These are phyloP conservation scores for Suillus bovinus DNA, from an alignment of 768 basidiomycete species.

Conservation along the genomic window DNA sequence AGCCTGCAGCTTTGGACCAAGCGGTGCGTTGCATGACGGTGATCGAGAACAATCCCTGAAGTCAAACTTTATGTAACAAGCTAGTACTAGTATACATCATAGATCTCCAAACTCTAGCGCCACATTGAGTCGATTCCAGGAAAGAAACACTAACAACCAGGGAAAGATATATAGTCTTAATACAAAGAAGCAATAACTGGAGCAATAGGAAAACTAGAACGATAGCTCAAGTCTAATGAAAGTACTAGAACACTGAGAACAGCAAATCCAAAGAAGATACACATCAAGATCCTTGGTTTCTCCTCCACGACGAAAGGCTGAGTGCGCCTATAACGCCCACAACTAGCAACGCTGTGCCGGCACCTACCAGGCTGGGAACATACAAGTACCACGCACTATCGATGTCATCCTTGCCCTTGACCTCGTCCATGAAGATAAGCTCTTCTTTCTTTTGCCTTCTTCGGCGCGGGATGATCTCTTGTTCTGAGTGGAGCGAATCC, in stretches of 20 bases:
- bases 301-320: slow-evolving; percentile 69
- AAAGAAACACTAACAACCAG: neutral
- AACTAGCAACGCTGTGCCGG: slow-evolving; percentile 80
- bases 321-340: slow-evolving; percentile 78
- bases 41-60: neutral
- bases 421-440: slow-evolving; percentile 44
- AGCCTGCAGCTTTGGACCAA: slow-evolving; percentile 36
- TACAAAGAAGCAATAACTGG: neutral
- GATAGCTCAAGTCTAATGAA: neutral
- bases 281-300: slow-evolving; percentile 58
- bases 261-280: neutral
- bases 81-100: too few species aligned
- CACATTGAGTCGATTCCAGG: neutral
- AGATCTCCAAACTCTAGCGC: too few species aligned
- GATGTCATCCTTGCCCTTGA: slow-evolving; percentile 52
- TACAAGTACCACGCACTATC: slow-evolving; percentile 81
- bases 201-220: neutral
- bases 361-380: slow-evolving; percentile 76
- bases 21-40: slow-evolving; percentile 8
- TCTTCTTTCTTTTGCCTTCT: slow-evolving; percentile 62
- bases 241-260: slow-evolving; percentile 11
- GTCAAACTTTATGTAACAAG: too few species aligned
- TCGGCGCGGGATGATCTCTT: slow-evolving; percentile 37
- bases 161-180: neutral
- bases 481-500: slow-evolving; percentile 30